phyloP scores from a whole-genome alignment of 345 rosid genomes.

The Pistacia integerrima region DNA sequence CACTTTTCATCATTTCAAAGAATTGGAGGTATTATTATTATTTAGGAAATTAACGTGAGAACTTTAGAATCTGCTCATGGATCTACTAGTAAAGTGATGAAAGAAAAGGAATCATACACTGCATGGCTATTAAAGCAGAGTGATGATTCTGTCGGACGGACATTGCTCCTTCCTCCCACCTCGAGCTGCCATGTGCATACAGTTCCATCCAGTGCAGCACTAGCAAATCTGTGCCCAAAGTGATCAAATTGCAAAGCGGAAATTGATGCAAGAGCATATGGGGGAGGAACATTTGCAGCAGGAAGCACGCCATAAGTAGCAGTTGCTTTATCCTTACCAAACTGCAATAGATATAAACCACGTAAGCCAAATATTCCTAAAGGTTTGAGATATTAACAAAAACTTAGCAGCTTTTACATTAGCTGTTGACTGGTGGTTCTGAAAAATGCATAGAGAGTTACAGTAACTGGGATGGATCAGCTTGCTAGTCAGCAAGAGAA shows the following conservation, averaged over 20 bases:
- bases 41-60: background rate
- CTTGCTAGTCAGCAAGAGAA: background rate
- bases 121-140: constrained; percentile 85
- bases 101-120: constrained; percentile 55
- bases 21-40: background rate
- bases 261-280: constrained; percentile 86
- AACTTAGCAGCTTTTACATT: too few relatives aligned
- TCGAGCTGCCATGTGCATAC: constrained; percentile 93
- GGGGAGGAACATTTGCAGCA: constrained; percentile 84
- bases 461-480: background rate
- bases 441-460: background rate
- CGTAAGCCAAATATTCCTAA: constrained; percentile 26
- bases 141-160: constrained; percentile 81
- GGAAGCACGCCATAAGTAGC: constrained; percentile 95
- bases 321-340: constrained; percentile 73
- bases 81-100: background rate
- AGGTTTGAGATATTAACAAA: background rate
- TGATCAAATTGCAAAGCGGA: constrained; percentile 82
- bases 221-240: constrained; percentile 88
- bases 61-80: background rate
- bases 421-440: background rate
- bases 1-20: background rate
- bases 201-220: constrained; percentile 89
- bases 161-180: constrained; percentile 90
- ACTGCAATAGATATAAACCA: constrained; percentile 52